Percentiles rank a stretch among this genome's conserved stretches.
Evolutionary conservation across 768 basidiomycete genomes (phyloP).

Genomic region (Suillus subluteus): DNA sequence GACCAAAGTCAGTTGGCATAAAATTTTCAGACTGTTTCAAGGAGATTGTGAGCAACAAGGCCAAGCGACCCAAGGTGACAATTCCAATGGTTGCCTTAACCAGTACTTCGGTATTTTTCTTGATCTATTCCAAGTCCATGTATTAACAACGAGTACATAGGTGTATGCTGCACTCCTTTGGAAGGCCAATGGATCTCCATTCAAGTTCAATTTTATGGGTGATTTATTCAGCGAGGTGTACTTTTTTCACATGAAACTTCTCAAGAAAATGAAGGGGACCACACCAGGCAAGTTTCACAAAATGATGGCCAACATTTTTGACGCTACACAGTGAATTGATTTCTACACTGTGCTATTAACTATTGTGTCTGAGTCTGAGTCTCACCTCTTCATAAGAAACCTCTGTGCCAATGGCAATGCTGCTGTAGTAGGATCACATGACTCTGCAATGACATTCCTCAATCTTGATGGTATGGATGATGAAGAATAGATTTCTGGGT

Average conservation of each 20-base stretch:
- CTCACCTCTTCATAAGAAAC: neutral
- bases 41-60: neutral
- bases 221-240: neutral
- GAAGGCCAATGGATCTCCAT: neutral
- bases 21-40: neutral
- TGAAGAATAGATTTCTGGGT: neutral
- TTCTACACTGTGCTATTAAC: neutral
- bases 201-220: neutral
- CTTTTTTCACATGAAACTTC: neutral
- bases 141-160: neutral
- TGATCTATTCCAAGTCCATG: neutral
- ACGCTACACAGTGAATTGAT: neutral
- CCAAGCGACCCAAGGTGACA: neutral
- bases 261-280: neutral
- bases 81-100: neutral
- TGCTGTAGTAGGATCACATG: neutral
- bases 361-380: neutral
- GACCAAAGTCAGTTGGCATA: neutral
- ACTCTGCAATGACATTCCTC: neutral
- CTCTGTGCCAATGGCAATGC: neutral
- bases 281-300: neutral
- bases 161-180: neutral
- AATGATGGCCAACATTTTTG: neutral
- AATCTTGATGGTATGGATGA: neutral
- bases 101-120: neutral